Base-by-base conservation (phyloP, 2,329 filamentous ascomycete genomes). In the Sarocladiaceae sp. region DNA sequence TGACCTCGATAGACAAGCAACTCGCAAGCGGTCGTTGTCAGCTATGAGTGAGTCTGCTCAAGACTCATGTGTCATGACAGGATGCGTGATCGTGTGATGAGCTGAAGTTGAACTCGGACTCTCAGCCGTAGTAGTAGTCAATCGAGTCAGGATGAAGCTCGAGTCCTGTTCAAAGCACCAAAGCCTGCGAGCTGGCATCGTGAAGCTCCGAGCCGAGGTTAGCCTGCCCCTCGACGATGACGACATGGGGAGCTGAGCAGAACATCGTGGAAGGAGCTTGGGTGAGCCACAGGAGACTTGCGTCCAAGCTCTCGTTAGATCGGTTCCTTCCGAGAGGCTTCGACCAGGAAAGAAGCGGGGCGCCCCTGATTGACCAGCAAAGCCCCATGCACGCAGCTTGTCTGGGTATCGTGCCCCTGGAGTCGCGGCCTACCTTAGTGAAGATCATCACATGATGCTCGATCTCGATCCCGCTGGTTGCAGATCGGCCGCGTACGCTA, bases 361-460 rank as follows among this genome's bases (percentile, higher is more conserved):
- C 37, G 12, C 17, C 37, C 35, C 37, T 17, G 15, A 17, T n/a
- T 5, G 12, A 5, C 15, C 6, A 8, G 12, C 15, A 36, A 36
- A 17, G 18, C 33, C 33, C 33, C 33, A 8, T 36, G 33, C 33
- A 8, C 33, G 15, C 15, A 36, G 33, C 33, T 40, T 40, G 37
- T 26, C 20, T 15, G 17, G 8, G 40, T 15, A 26, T 8, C 23
- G 11, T 44, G 23, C 20, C 20, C 23, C 13, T 26, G 20, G 8
- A 12, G n/a, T 23, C n/a, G n/a, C 15, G 10, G 8, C 12, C 20
- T 4, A 15, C 7, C 37, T 22, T 15, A 22, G 40, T 6, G 4
- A 20, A 44, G 40, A 44, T 28, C 40, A 44, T 44, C 40, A 44
- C 40, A 25, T 44, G 40, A 44, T 44, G 22, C 40, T 4, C 40